These are phyloP conservation scores for Ophiostoma perfectum DNA, from an alignment of 2,329 filamentous ascomycete species.

Conservation along the genomic window DNA sequence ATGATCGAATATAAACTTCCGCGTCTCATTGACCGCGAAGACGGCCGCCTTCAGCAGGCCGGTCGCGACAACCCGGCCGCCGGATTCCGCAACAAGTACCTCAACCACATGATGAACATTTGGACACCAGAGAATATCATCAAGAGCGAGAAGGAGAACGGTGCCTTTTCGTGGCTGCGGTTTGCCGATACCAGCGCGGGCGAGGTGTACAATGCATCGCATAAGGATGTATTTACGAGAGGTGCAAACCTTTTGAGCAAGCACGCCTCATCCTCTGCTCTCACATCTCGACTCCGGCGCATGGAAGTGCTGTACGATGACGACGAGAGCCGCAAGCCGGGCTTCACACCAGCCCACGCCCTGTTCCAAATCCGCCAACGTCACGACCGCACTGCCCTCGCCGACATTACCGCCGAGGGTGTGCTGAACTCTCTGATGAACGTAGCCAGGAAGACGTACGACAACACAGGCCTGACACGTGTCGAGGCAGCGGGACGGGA, in stretches of 20 bases:
- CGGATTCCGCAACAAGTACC: slow-evolving; percentile 72
- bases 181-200: slow-evolving; percentile 72
- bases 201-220: slow-evolving; percentile 66
- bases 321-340: slow-evolving; percentile 46
- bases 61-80: slow-evolving; percentile 67
- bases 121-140: slow-evolving; percentile 77
- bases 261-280: slow-evolving; percentile 36
- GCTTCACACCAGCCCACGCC: slow-evolving; percentile 66
- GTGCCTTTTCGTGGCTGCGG: slow-evolving; percentile 81
- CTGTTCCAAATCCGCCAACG: slow-evolving; percentile 76
- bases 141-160: slow-evolving; percentile 53
- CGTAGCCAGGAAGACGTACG: slow-evolving; percentile 61
- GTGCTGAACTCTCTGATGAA: slow-evolving; percentile 72
- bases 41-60: slow-evolving; percentile 68
- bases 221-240: slow-evolving; percentile 66
- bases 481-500: slow-evolving; percentile 78
- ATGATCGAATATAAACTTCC: slow-evolving; percentile 80
- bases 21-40: slow-evolving; percentile 72
- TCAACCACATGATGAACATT: slow-evolving; percentile 81
- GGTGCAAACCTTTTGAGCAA: slow-evolving; percentile 47
- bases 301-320: slow-evolving; percentile 68
- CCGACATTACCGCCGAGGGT: slow-evolving; percentile 66
- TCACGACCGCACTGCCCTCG: slow-evolving; percentile 59
- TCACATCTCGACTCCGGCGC: slow-evolving; percentile 48
- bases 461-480: slow-evolving; percentile 64